These are phyloP conservation scores for Flueggea neowawraea DNA, from an alignment of 441 rosid genomes.

Conservation along the genomic window DNA sequence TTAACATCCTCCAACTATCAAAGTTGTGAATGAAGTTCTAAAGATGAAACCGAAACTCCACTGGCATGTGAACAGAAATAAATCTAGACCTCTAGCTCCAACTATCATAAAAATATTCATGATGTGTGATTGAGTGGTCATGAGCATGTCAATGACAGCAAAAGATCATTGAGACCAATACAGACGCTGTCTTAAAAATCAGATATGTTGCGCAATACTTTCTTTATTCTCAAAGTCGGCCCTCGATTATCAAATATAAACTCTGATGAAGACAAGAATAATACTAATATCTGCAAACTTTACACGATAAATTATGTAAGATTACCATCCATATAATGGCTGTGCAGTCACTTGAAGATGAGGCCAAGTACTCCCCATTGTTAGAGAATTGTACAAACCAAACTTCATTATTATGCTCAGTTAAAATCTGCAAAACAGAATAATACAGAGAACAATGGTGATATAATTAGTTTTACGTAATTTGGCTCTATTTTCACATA, in stretches of 20 bases:
- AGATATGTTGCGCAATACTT: no score
- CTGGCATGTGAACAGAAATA: neutral
- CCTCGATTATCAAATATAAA: no score
- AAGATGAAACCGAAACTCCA: slow-evolving; percentile 8
- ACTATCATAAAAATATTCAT: neutral
- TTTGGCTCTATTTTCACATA: no score
- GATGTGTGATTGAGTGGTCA: no score
- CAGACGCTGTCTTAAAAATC: no score
- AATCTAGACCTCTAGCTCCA: neutral
- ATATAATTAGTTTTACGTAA: no score
- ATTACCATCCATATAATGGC: slow-evolving; percentile 94
- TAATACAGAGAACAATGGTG: slow-evolving; percentile 3
- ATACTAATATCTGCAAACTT: neutral
- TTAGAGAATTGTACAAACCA: slow-evolving; percentile 92
- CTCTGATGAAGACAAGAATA: neutral
- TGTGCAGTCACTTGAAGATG: slow-evolving; percentile 87
- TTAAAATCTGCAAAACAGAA: slow-evolving; percentile 56
- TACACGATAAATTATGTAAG: neutral
- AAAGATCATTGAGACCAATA: no score
- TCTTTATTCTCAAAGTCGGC: no score
- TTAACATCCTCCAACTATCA: neutral
- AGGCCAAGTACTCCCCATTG: slow-evolving; percentile 75
- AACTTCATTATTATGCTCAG: slow-evolving; percentile 80
- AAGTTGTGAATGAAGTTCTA: neutral
- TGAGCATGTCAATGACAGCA: no score